Evolutionary conservation across 2,329 filamentous ascomycete genomes (phyloP), one percentile per base, ranked within the genome.

Genomic region (Colletotrichum gigasporum): DNA sequence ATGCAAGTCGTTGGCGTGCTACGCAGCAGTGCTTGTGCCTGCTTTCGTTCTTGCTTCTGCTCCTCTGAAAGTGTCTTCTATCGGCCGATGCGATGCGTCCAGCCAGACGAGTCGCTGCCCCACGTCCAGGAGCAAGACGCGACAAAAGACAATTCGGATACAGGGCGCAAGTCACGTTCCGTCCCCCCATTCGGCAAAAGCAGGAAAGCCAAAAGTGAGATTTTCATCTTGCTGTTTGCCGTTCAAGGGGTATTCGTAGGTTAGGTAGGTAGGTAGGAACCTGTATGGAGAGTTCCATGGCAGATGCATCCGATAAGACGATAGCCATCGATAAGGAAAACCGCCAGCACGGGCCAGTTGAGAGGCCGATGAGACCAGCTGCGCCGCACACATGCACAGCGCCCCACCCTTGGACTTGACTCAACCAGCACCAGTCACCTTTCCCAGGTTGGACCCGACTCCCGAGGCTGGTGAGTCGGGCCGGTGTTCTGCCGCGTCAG

Each of bases 401-500:
- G n/a, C 9, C 32, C 35, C 51, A n/a, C 52, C 39, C n/a, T 20
- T 3, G 22, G 32, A 51, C 24, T 9, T 32, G 44, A 41, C 24
- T 28, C 16, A 8, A 42, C 28, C 8, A 11, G 16, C 37, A 52
- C 45, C 42, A 65, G 55, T 56, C 61, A 61, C 48, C 26, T 14
- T 9, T 1, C 14, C 24, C 35, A 14, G 35, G 18, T 18, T 34
- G 18, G 6, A 24, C 1, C 16, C 37, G 34, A 8, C n/a, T 39
- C 12, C 16, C 37, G 55, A 4, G 55, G 52, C 52, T 56, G 20
- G 34, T 54, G 30, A 10, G 5, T 64, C 62, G 62, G 62, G 26
- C 62, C 56, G 58, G 50, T 34, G 35, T 64, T 50, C 34, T 50
- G 18, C 62, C 62, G 62, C 18, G 62, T 64, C 62, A 56, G n/a